Conservation (phyloP, 495 filamentous ascomycete species). For the Lepraria neglecta region DNA sequence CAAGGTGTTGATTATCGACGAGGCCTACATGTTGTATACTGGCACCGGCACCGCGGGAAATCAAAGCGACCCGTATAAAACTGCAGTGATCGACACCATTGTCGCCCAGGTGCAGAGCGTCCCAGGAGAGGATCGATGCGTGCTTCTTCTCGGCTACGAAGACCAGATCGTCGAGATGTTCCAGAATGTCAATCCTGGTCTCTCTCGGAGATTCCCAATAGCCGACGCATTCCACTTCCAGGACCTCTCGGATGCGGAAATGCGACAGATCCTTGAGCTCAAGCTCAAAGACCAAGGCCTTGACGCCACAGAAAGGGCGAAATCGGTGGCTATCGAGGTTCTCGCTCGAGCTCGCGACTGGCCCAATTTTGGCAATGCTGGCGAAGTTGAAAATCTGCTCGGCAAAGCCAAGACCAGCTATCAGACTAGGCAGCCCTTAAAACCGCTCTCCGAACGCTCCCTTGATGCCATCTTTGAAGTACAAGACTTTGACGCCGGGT, state of each 20-base stretch:
- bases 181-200: slow-evolving; percentile 70
- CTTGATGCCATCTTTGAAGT: slow-evolving; percentile 61
- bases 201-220: slow-evolving; percentile 58
- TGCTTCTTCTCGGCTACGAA: slow-evolving; percentile 70
- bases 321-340: slow-evolving; percentile 37
- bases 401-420: slow-evolving; percentile 52
- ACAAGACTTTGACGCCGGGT: too few species aligned
- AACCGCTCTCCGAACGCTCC: slow-evolving; percentile 51
- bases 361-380: slow-evolving; percentile 51
- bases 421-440: slow-evolving; percentile 43
- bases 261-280: slow-evolving; percentile 52
- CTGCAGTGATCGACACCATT: slow-evolving; percentile 68
- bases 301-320: slow-evolving; percentile 38
- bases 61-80: slow-evolving; percentile 51
- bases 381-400: slow-evolving; percentile 60
- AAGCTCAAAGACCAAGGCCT: slow-evolving; percentile 48
- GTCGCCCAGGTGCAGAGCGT: slow-evolving; percentile 75
- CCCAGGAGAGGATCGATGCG: slow-evolving; percentile 71
- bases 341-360: slow-evolving; percentile 41
- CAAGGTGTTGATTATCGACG: slow-evolving; percentile 73
- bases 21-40: slow-evolving; percentile 56
- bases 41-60: slow-evolving; percentile 27
- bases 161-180: slow-evolving; percentile 76
- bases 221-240: slow-evolving; percentile 61
- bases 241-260: slow-evolving; percentile 56